Evolutionary conservation across 2,329 filamentous ascomycete species (phyloP), one percentile per base, ranked within the genome.

Genomic region (Pseudogymnoascus sp.): DNA sequence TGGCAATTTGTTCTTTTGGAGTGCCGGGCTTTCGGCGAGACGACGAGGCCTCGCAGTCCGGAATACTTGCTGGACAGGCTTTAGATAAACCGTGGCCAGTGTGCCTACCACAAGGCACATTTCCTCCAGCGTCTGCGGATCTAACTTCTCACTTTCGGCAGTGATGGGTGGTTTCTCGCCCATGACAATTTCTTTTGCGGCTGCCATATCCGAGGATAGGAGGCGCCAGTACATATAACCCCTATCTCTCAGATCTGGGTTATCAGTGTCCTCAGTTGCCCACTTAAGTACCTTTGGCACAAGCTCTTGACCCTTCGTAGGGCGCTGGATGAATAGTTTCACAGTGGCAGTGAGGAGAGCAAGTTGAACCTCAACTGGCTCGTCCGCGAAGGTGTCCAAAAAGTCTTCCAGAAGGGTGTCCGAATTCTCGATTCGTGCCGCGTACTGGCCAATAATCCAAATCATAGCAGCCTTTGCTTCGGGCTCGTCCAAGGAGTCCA

Each of bases 151-250:
- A 29, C 90, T 92, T 75, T 99, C 94, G 35, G 94, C 93, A 1
- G 92, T 96, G 74, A 99, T 97, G 6, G 93, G 84, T 5, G 94
- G 94, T 74, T 99, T 99, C 68, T 96, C 90, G 64, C 94, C 93
- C 93, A 99, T 97, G 67, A 99, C 92, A 60, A 99, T 85, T 65
- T 86, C 80, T 72, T 90, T 94, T 1, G 94, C 94, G 0, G 89
- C 85, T 59, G 88, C 86, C 68, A 96, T 93, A 73, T 97, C 92
- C 0, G 92, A 95, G 1, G 92, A 96, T 1, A 99, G 82, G 12
- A 99, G 82, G 4, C 94, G 90, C 94, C 94, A 99, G 80, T 99
- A 99, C 92, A 99, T 97, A 79, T 97, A 99, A 0, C 94, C 94
- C 69, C 94, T 83, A 74, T 99, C 94, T 66, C 94, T 87, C 29